phyloP scores from a whole-genome alignment of 352 stramenopile species.

The Globisporangium paroecandrum region DNA sequence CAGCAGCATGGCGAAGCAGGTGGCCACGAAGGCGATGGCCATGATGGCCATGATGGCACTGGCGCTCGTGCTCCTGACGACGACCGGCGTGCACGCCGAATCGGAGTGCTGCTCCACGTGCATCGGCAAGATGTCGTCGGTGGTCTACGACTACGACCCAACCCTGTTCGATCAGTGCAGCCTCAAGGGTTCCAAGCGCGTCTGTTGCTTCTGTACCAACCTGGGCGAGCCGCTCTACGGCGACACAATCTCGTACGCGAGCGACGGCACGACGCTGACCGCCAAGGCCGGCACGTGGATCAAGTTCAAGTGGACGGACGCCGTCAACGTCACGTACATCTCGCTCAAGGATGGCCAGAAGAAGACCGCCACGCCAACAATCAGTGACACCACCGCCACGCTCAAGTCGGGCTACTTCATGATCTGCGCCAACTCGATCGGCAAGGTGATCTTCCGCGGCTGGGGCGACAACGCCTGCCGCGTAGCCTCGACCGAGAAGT shows the following conservation, averaged over 20 bases:
- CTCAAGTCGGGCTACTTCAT: slow-evolving; percentile 48
- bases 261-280: slow-evolving; percentile 51
- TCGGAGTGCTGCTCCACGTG: slow-evolving; percentile 54
- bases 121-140: slow-evolving; percentile 54
- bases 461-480: slow-evolving; percentile 55
- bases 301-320: slow-evolving; percentile 48
- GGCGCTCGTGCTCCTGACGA: neutral
- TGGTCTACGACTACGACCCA: slow-evolving; percentile 63
- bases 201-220: slow-evolving; percentile 74
- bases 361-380: slow-evolving; percentile 41
- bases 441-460: slow-evolving; percentile 57
- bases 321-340: slow-evolving; percentile 67
- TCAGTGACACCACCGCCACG: slow-evolving; percentile 31
- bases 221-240: slow-evolving; percentile 24
- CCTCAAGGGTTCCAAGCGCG: slow-evolving; percentile 20
- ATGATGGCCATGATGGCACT: neutral
- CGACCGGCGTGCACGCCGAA: neutral
- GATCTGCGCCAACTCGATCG: slow-evolving; percentile 55
- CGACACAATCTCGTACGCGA: slow-evolving; percentile 20
- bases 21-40: neutral
- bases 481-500: slow-evolving; percentile 46
- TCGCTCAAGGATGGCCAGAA: slow-evolving; percentile 61
- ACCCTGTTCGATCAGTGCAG: slow-evolving; percentile 52
- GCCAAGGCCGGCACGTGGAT: slow-evolving; percentile 53
- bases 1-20: neutral